Conservation (phyloP, 1,284 basidiomycete genomes). For the Ustilago tritici region DNA sequence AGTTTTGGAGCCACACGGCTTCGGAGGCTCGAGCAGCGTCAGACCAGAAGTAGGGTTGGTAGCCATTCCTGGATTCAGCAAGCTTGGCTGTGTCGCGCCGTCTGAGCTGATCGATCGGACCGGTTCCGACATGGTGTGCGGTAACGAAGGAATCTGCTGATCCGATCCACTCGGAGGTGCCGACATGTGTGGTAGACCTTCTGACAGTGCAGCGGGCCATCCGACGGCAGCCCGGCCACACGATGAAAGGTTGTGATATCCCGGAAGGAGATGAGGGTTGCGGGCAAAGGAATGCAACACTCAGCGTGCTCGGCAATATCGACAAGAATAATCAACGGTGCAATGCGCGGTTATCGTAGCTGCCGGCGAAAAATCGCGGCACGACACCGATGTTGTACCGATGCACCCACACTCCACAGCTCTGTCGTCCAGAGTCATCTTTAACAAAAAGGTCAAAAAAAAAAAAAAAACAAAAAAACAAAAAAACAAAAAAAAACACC, state of each 20-base stretch:
- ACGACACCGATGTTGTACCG: slow-evolving; percentile 9
- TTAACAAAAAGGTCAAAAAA: not conserved
- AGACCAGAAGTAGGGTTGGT: slow-evolving; percentile 44
- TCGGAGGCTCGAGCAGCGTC: slow-evolving; percentile 31
- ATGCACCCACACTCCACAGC: not conserved
- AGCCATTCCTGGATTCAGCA: slow-evolving; percentile 46
- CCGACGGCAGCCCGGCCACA: slow-evolving; percentile 19
- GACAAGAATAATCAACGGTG: not conserved
- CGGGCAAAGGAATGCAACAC: not conserved
- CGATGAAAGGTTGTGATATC: not conserved
- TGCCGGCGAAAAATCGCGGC: slow-evolving; percentile 15
- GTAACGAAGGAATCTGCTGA: slow-evolving; percentile 9
- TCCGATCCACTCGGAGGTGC: slow-evolving; percentile 13
- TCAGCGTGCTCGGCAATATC: slow-evolving; percentile 14
- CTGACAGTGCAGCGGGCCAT: slow-evolving; percentile 1
- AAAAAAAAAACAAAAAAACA: not conserved
- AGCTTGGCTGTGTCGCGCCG: slow-evolving; percentile 17
- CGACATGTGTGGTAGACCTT: slow-evolving; percentile 12
- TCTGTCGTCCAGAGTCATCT: not conserved
- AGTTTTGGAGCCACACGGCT: slow-evolving; percentile 24
- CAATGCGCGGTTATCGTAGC: slow-evolving; percentile 12
- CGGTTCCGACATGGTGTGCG: slow-evolving; percentile 20
- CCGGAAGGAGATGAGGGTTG: slow-evolving; percentile 7
- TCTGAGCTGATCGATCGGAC: slow-evolving; percentile 23
- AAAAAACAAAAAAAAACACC: too few species aligned